phyloP scores from a whole-genome alignment of 768 basidiomycete species.

The Amanita rimosa region DNA sequence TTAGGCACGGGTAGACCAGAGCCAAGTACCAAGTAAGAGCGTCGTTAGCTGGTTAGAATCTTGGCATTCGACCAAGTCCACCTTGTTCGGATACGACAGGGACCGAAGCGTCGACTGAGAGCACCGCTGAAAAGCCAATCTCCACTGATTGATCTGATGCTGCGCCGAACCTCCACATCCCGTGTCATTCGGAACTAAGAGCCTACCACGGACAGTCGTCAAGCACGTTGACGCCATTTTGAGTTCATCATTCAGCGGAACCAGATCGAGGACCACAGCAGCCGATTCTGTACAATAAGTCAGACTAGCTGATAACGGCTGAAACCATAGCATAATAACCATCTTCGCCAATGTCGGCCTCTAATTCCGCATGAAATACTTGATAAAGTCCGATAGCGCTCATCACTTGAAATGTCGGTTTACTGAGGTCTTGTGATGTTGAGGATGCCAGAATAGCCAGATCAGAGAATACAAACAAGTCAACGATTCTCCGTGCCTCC shows the following conservation, averaged over 20 bases:
- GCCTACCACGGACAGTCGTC: slow-evolving; percentile 2
- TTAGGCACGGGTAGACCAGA: slow-evolving; percentile 53
- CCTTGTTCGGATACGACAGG: slow-evolving; percentile 12
- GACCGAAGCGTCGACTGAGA: slow-evolving; percentile 34
- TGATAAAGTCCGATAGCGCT: slow-evolving; percentile 30
- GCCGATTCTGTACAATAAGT: neutral
- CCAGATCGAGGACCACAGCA: slow-evolving; percentile 2
- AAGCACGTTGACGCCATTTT: slow-evolving; percentile 1
- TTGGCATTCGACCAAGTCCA: slow-evolving; percentile 16
- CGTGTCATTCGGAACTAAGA: neutral
- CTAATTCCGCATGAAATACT: slow-evolving; percentile 25
- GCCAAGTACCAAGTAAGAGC: slow-evolving; percentile 24
- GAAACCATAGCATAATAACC: neutral
- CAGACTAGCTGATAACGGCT: neutral
- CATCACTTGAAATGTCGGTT: slow-evolving; percentile 16
- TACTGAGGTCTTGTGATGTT: slow-evolving; percentile 10
- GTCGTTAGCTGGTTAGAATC: slow-evolving; percentile 20
- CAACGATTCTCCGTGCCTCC: neutral
- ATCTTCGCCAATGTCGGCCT: neutral
- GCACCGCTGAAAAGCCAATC: slow-evolving; percentile 42
- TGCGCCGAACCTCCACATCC: neutral
- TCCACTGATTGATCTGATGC: slow-evolving; percentile 24
- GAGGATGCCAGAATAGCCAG: slow-evolving; percentile 46
- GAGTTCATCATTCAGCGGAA: slow-evolving; percentile 1
- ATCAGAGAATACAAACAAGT: slow-evolving; percentile 52